These are phyloP conservation scores for Actinidia arguta DNA, from an alignment of 179 eudicot genomes.

Conservation along the genomic window DNA sequence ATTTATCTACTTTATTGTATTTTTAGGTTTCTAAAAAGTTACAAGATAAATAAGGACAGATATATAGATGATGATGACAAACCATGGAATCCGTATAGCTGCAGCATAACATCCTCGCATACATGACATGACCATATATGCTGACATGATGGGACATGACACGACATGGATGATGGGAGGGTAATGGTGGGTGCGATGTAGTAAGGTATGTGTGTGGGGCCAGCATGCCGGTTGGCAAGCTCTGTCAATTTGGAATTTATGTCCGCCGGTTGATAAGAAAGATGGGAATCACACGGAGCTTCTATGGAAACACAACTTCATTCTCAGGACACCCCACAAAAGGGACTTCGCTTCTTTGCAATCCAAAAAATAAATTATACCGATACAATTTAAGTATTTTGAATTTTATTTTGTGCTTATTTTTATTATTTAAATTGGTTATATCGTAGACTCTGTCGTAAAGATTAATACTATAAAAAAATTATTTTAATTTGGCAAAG, in stretches of 20 bases:
- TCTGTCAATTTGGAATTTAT: conserved; percentile 10
- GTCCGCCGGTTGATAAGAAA: conserved; percentile 2
- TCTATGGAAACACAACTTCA: too few species aligned
- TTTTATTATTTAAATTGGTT: background rate
- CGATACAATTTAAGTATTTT: background rate
- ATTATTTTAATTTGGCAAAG: too few species aligned
- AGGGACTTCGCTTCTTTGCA: too few species aligned
- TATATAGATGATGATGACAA: background rate
- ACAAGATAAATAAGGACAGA: background rate
- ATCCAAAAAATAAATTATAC: background rate
- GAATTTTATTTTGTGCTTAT: background rate
- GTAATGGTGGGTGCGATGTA: conserved; percentile 10
- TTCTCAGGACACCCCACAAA: too few species aligned
- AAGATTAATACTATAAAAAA: too few species aligned
- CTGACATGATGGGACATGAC: conserved; percentile 21
- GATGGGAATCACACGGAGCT: too few species aligned
- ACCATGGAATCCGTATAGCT: background rate
- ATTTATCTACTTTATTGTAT: background rate
- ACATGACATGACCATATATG: conserved; percentile 17
- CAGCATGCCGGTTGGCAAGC: conserved; percentile 1
- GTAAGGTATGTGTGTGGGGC: conserved; percentile 2
- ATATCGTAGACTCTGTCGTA: background rate
- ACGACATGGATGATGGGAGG: background rate
- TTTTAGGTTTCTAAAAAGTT: background rate
- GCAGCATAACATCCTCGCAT: conserved; percentile 24